Evolutionary conservation across 352 stramenopile species (phyloP).

Genomic region (Globisporangium acanthophoron): DNA sequence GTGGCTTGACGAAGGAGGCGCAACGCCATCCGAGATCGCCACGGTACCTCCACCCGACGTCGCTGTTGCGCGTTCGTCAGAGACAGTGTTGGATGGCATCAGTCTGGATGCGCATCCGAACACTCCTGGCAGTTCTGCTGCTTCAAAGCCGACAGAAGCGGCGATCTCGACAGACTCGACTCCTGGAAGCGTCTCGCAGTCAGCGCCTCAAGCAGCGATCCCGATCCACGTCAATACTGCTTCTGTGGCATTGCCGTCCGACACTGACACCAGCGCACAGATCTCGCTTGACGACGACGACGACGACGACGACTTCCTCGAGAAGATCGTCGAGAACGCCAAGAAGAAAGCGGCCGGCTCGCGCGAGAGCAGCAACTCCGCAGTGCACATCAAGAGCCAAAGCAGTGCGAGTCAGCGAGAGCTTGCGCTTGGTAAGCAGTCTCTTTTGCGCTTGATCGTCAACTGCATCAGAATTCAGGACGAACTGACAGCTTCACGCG

Average conservation of each 20-base stretch:
- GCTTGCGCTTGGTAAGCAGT: conserved; percentile 2
- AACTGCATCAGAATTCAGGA: not conserved
- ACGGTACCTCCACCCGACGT: no score
- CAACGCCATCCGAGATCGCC: not conserved
- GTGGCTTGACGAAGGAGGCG: conserved; percentile 59
- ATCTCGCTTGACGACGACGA: conserved; percentile 36
- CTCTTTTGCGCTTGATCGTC: not conserved
- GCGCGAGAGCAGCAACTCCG: conserved; percentile 51
- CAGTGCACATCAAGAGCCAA: conserved; percentile 66
- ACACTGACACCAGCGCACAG: conserved; percentile 4
- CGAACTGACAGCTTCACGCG: not conserved
- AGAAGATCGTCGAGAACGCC: conserved; percentile 54
- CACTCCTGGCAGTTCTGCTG: not conserved
- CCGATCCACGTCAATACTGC: conserved; percentile 4
- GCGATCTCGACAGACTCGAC: no score
- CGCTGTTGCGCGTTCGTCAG: not conserved
- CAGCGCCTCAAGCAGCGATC: conserved; percentile 14
- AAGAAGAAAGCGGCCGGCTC: conserved; percentile 34
- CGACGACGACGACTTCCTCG: conserved; percentile 38
- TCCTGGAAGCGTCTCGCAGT: not conserved
- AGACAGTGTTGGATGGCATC: conserved; percentile 13
- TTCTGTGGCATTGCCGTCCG: not conserved
- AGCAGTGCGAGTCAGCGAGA: conserved; percentile 21
- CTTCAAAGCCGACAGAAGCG: not conserved
- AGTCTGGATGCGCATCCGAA: conserved; percentile 3